Percentiles rank a stretch among this genome's conserved stretches.
These are phyloP conservation scores for Pyrrhoderma lamaoense DNA, from an alignment of 1,284 basidiomycete genomes.

Conservation along the genomic window DNA sequence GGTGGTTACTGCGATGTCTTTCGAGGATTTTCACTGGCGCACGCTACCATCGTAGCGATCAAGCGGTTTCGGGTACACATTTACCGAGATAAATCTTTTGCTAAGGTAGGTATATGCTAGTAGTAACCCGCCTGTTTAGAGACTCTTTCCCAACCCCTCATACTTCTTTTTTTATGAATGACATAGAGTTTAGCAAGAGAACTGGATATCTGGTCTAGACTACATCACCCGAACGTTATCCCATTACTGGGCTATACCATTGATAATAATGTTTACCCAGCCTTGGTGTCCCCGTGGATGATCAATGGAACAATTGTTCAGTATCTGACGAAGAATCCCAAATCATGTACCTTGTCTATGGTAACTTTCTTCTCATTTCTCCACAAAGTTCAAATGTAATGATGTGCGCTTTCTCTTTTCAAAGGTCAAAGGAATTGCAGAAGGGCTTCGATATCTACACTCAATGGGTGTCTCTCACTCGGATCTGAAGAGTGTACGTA, in stretches of 20 bases:
- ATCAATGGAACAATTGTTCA: constrained; percentile 8
- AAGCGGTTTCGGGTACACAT: constrained; percentile 8
- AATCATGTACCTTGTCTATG: neutral
- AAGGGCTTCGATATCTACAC: constrained; percentile 10
- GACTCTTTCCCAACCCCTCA: no score
- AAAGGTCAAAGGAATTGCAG: constrained; percentile 7
- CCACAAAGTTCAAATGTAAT: neutral
- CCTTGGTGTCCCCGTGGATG: constrained; percentile 13
- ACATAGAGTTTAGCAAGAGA: constrained; percentile 6
- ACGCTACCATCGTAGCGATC: neutral
- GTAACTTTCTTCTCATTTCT: neutral
- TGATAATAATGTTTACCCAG: constrained; percentile 8
- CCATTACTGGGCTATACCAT: constrained; percentile 5
- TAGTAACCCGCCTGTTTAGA: no score
- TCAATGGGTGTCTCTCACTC: constrained; percentile 2
- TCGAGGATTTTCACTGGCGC: no score
- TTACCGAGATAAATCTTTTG: constrained; percentile 3
- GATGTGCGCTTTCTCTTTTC: neutral
- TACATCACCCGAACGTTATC: constrained; percentile 6
- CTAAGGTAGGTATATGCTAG: constrained; percentile 1
- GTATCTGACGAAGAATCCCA: constrained; percentile 1
- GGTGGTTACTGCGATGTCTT: no score
- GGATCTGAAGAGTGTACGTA: constrained; percentile 10
- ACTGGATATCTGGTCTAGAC: constrained; percentile 12
- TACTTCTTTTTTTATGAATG: neutral